phyloP scores from a whole-genome alignment of 2,329 filamentous ascomycete species.

The Phialophora tarda region DNA sequence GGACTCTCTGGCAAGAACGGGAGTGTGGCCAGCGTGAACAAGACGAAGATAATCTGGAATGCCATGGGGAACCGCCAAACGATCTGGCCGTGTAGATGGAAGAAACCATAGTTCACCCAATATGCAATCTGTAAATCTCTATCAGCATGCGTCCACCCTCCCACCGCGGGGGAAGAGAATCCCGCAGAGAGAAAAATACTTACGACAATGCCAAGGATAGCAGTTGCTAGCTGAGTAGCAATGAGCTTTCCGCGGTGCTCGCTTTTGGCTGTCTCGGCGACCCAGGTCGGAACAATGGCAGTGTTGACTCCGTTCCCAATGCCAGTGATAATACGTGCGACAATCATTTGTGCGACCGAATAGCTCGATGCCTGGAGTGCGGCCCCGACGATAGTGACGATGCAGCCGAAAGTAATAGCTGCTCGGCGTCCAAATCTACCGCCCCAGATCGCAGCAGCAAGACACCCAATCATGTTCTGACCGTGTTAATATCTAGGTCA shows the following conservation, averaged over 20 bases:
- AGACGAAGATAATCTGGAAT: slow-evolving; percentile 2
- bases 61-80: slow-evolving; percentile 12
- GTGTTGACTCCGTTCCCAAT: slow-evolving; percentile 42
- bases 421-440: not conserved
- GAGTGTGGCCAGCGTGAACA: not conserved
- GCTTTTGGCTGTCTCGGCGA: slow-evolving; percentile 2
- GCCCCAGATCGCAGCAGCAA: not conserved
- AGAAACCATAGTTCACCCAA: slow-evolving; percentile 10
- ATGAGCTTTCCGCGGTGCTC: slow-evolving; percentile 2
- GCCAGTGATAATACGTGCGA: slow-evolving; percentile 55
- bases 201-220: slow-evolving; percentile 9
- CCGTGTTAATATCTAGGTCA: not conserved
- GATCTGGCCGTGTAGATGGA: slow-evolving; percentile 10
- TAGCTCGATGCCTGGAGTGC: slow-evolving; percentile 49
- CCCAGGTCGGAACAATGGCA: slow-evolving; percentile 28
- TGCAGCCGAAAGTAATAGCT: slow-evolving; percentile 37
- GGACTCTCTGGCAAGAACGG: slow-evolving; percentile 13
- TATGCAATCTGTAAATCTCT: slow-evolving; percentile 3
- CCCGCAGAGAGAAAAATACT: not conserved
- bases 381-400: slow-evolving; percentile 53
- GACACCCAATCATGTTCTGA: slow-evolving; percentile 1
- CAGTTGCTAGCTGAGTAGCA: slow-evolving; percentile 2
- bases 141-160: too few relatives aligned
- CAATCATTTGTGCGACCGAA: slow-evolving; percentile 49
- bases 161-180: not conserved